These are phyloP conservation scores for Boletus bicolor DNA, from an alignment of 768 basidiomycete species.

Conservation along the genomic window DNA sequence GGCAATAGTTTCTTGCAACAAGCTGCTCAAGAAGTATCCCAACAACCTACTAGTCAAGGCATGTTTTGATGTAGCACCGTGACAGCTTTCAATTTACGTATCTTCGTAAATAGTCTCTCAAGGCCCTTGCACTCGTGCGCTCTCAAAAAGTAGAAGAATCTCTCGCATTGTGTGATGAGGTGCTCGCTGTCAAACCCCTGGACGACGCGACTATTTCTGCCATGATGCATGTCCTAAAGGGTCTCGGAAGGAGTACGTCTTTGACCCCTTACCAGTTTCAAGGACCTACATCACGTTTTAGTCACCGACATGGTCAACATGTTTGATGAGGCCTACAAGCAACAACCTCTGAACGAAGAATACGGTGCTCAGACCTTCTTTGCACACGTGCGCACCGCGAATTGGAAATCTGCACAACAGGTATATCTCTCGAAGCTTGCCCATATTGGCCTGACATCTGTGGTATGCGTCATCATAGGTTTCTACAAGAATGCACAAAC, in stretches of 20 bases:
- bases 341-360: slow-evolving; percentile 78
- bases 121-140: slow-evolving; percentile 80
- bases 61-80: neutral
- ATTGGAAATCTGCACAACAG: slow-evolving; percentile 87
- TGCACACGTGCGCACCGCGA: slow-evolving; percentile 72
- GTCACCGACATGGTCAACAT: slow-evolving; percentile 79
- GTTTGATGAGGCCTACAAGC: slow-evolving; percentile 85
- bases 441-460: neutral
- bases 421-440: slow-evolving; percentile 35
- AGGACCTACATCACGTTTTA: slow-evolving; percentile 15
- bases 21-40: slow-evolving; percentile 82
- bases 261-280: neutral
- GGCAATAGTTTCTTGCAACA: slow-evolving; percentile 81
- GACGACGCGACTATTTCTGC: slow-evolving; percentile 73
- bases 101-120: slow-evolving; percentile 56
- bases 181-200: slow-evolving; percentile 67
- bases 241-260: slow-evolving; percentile 62
- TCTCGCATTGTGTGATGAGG: slow-evolving; percentile 73
- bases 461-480: slow-evolving; percentile 42
- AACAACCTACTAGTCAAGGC: slow-evolving; percentile 72
- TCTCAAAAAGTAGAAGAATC: slow-evolving; percentile 86
- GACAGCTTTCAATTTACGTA: slow-evolving; percentile 4
- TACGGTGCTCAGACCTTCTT: slow-evolving; percentile 82
- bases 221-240: slow-evolving; percentile 81
- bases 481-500: slow-evolving; percentile 77